Evolutionary conservation across 23 red algal genomes (phyloP).

Genomic region (Gracilaria domingensis): DNA sequence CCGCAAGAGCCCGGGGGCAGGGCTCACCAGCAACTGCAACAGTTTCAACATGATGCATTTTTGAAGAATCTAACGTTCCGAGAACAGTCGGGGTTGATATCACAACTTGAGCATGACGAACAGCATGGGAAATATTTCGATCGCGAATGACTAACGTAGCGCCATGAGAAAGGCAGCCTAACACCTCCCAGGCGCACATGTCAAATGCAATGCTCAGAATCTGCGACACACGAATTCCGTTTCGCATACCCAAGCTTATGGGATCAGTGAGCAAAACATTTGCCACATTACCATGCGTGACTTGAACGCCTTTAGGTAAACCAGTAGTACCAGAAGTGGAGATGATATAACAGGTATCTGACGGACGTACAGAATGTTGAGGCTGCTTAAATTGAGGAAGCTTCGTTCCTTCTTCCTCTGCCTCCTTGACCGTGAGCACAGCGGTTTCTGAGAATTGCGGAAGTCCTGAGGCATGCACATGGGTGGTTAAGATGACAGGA

Average conservation of each 20-base stretch:
- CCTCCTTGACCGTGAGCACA: not conserved
- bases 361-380: not conserved
- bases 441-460: slow-evolving; percentile 22
- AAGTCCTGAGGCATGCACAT: not conserved
- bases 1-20: slow-evolving; percentile 28
- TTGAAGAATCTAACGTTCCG: slow-evolving; percentile 26
- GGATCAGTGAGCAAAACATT: slow-evolving; percentile 57
- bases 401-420: not conserved
- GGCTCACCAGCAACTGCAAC: slow-evolving; percentile 51
- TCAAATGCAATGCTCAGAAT: slow-evolving; percentile 62
- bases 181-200: slow-evolving; percentile 52
- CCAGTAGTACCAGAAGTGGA: slow-evolving; percentile 96
- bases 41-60: slow-evolving; percentile 47
- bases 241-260: slow-evolving; percentile 14
- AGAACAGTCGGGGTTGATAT: slow-evolving; percentile 45
- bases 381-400: not conserved
- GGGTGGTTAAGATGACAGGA: slow-evolving; percentile 9
- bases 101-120: slow-evolving; percentile 34
- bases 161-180: slow-evolving; percentile 37
- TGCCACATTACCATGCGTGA: slow-evolving; percentile 78
- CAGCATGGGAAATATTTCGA: slow-evolving; percentile 29
- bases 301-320: slow-evolving; percentile 81
- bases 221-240: slow-evolving; percentile 10
- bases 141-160: slow-evolving; percentile 36
- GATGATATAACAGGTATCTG: slow-evolving; percentile 58